These are phyloP conservation scores for Durio zibethinus DNA, from an alignment of 345 rosid species.

Conservation along the genomic window DNA sequence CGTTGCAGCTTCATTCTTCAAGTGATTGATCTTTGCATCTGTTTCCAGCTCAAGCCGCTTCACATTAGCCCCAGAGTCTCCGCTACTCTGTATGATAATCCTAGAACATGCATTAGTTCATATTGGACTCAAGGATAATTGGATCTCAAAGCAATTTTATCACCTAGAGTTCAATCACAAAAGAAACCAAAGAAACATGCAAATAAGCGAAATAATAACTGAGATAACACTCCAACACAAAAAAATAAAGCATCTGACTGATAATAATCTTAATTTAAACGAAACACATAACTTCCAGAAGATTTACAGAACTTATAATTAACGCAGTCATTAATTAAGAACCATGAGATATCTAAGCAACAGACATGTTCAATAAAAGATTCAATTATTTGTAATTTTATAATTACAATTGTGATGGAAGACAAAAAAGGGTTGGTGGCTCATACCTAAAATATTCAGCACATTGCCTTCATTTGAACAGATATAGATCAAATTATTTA, in stretches of 20 bases:
- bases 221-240: background rate
- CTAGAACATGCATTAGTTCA: conserved; percentile 5
- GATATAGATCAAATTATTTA: background rate
- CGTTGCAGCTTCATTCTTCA: conserved; percentile 54
- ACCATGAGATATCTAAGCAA: background rate
- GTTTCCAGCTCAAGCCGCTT: conserved; percentile 85
- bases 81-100: conserved; percentile 57
- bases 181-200: background rate
- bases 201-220: background rate
- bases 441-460: background rate
- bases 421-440: background rate
- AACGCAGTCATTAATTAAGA: background rate
- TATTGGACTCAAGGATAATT: conserved; percentile 1
- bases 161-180: background rate
- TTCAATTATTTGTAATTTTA: background rate
- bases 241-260: background rate
- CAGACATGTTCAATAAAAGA: background rate
- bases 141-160: background rate
- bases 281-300: background rate
- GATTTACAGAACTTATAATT: background rate
- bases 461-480: background rate
- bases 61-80: conserved; percentile 86
- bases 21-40: conserved; percentile 53
- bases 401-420: background rate
- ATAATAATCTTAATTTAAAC: background rate